These are phyloP conservation scores for Cyclotella baltica DNA, from an alignment of 108 stramenopile species.

Conservation along the genomic window DNA sequence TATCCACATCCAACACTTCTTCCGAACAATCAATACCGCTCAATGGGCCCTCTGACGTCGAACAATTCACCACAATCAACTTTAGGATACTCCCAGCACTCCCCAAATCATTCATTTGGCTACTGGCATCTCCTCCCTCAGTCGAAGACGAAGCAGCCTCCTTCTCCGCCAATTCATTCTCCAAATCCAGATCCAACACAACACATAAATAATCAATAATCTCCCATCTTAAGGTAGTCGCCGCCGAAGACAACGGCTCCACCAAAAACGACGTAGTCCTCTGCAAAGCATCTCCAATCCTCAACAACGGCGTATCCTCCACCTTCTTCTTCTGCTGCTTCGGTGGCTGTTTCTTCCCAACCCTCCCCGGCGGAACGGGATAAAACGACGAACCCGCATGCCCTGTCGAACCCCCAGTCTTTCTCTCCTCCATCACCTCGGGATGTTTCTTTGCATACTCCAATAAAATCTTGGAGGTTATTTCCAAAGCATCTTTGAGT, in stretches of 20 bases:
- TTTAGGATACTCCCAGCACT: conserved; percentile 87
- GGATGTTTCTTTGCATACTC: conserved; percentile 74
- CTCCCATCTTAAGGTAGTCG: conserved; percentile 78
- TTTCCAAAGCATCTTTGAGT: conserved; percentile 77
- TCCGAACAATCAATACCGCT: conserved; percentile 29
- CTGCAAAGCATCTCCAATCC: conserved; percentile 85
- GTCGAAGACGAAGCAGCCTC: conserved; percentile 71
- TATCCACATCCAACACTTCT: conserved; percentile 48
- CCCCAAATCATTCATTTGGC: conserved; percentile 80
- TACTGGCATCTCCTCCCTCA: conserved; percentile 47
- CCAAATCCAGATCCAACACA: conserved; percentile 83
- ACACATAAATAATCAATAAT: conserved; percentile 82
- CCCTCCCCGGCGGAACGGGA: conserved; percentile 40
- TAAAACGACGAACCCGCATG: conserved; percentile 29
- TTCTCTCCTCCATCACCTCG: conserved; percentile 28
- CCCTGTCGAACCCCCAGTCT: neutral
- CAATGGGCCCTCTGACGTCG: conserved; percentile 55
- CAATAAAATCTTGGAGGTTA: conserved; percentile 77
- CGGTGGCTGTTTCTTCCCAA: conserved; percentile 4
- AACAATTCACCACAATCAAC: conserved; percentile 84
- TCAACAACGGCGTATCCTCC: conserved; percentile 59
- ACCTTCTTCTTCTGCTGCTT: conserved; percentile 1
- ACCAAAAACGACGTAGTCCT: conserved; percentile 81
- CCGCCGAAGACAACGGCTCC: conserved; percentile 73
- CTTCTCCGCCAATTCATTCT: conserved; percentile 82